phyloP scores from a whole-genome alignment of 2,329 filamentous ascomycete species.

The Magnaporthiopsis poae region DNA sequence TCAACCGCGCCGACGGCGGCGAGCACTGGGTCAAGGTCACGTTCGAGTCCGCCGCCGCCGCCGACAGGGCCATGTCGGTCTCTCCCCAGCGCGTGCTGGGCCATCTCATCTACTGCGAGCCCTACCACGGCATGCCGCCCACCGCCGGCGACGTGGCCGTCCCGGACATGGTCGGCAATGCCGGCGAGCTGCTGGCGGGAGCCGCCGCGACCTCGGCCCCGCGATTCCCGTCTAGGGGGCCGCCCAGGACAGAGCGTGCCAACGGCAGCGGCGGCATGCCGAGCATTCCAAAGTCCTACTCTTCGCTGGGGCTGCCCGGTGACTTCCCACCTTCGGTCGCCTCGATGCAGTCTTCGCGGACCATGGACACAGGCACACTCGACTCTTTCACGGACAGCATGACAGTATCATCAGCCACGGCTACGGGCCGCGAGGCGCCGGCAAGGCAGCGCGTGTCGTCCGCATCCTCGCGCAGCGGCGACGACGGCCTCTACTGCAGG shows the following conservation, averaged over 20 bases:
- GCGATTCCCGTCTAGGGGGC: conserved; percentile 12
- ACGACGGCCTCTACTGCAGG: conserved; percentile 41
- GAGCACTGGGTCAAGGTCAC: conserved; percentile 87
- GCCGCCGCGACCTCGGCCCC: conserved; percentile 4
- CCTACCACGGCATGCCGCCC: conserved; percentile 51
- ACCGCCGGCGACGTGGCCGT: conserved; percentile 56
- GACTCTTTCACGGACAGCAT: conserved; percentile 27
- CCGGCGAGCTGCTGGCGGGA: conserved; percentile 26
- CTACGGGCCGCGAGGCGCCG: conserved; percentile 24
- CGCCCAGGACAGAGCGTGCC: conserved; percentile 16
- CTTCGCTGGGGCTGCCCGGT: conserved; percentile 1
- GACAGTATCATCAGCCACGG: conserved; percentile 34
- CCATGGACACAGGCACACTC: conserved; percentile 47
- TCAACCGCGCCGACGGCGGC: conserved; percentile 72
- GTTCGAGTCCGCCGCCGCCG: conserved; percentile 64
- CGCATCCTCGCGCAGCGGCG: too few relatives aligned
- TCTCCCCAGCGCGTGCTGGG: conserved; percentile 65
- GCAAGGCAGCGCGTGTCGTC: conserved; percentile 10
- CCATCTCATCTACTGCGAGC: conserved; percentile 60
- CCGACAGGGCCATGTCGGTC: conserved; percentile 57
- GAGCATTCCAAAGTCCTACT: conserved; percentile 1
- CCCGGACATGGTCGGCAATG: conserved; percentile 36
- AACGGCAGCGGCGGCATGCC: conserved; percentile 15
- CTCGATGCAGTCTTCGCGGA: conserved; percentile 44
- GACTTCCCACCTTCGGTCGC: conserved; percentile 15